Base-by-base conservation (phyloP, 495 filamentous ascomycete genomes). In the Penicillium ochrochloron region DNA sequence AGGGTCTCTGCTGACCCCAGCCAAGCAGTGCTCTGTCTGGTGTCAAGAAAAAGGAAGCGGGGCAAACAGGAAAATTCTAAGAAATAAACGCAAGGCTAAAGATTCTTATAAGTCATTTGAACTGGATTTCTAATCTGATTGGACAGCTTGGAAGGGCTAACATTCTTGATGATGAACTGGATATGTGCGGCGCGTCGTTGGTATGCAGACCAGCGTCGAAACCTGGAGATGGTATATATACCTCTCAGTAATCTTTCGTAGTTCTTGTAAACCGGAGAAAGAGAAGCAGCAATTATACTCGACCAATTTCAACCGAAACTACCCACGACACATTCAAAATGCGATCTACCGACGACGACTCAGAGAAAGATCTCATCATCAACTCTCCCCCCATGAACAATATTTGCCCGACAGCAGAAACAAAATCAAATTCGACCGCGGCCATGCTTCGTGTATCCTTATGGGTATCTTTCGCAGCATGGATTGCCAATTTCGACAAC, bases 401-500 rank as follows among this genome's bases (percentile, higher is more conserved):
- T 31, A 17, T 5, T 5, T 23, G 2, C 44, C 14, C 31, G 10
- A 27, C 23, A 19, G n/a, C 33, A 41, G 59, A 33, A 31, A 56
- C n/a, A 8, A 52, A 35, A 12, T 34, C 57, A 14, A 27, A 59
- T 42, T 66, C 69, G 11, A 68, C 61, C 8, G 61, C 57, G 1
- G 62, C 66, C 1, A 74, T 74, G 71, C 39, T 74, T 14, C 69
- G 71, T 3, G 31, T 74, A 4, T 66, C 71, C 31, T 27, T 71
- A 53, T 72, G 66, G 69, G 65, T 72, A 8, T 54, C 71, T 0
- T 72, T 72, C 41, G 65, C 71, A 7, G 71, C 71, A 9, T 74
- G 71, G 71, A 67, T 72, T 10, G 21, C 63, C 17, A 72, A 72
- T 27, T 74, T 74, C 42, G 71, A 74, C 60, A 68, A 72, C 14